These are phyloP conservation scores for Schizophyllum commune DNA, from an alignment of 1,284 basidiomycete genomes.

Conservation along the genomic window DNA sequence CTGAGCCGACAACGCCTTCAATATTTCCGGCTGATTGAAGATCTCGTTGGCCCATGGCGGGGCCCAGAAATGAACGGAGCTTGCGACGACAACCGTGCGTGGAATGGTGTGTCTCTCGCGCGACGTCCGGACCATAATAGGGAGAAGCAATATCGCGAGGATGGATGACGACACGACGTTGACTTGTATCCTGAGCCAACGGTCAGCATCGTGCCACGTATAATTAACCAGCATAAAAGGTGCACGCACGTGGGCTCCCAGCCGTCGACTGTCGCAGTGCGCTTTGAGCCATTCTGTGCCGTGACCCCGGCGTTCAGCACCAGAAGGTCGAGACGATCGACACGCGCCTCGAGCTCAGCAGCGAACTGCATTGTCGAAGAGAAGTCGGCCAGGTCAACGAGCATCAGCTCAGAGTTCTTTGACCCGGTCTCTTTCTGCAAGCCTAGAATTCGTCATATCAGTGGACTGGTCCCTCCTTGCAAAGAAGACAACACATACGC, in stretches of 20 bases:
- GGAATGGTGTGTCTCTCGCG: conserved; percentile 9
- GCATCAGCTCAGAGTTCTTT: conserved; percentile 15
- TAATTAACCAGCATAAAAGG: not conserved
- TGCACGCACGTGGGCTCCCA: conserved; percentile 24
- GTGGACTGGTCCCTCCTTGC: not conserved
- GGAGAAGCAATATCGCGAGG: conserved; percentile 20
- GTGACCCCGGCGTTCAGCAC: conserved; percentile 25
- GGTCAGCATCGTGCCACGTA: not conserved
- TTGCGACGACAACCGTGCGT: conserved; percentile 20
- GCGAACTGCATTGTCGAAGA: conserved; percentile 22
- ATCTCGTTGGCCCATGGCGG: not conserved
- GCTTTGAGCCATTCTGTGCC: conserved; percentile 1
- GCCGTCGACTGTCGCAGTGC: conserved; percentile 18
- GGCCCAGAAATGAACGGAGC: conserved; percentile 17
- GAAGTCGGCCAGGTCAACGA: conserved; percentile 23
- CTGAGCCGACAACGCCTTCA: conserved; percentile 24
- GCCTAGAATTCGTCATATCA: conserved; percentile 14
- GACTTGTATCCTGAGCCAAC: conserved; percentile 19
- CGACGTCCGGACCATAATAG: conserved; percentile 16
- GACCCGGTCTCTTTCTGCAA: conserved; percentile 15
- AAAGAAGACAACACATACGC: conserved; percentile 17
- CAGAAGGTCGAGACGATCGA: conserved; percentile 23
- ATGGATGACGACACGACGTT: conserved; percentile 23
- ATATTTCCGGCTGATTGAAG: conserved; percentile 12
- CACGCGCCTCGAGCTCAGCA: conserved; percentile 19